Conservation (phyloP, 352 stramenopile genomes). For the Pythium dissimile region DNA sequence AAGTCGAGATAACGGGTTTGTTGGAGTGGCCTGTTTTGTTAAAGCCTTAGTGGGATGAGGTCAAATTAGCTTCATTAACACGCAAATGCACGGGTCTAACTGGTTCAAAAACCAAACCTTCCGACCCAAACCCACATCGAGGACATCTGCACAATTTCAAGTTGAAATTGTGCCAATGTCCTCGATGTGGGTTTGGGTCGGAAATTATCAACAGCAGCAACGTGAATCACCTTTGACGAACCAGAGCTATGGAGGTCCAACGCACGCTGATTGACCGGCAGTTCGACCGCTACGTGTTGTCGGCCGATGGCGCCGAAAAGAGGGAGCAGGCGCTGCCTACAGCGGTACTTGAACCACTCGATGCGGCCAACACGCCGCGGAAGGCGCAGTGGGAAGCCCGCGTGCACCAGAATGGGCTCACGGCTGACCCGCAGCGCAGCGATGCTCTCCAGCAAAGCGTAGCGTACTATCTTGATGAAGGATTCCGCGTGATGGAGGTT, state of each 20-base stretch:
- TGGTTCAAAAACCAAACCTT: too few species aligned
- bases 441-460: slow-evolving; percentile 28
- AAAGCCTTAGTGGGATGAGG: too few species aligned
- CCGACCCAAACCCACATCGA: slow-evolving; percentile 5
- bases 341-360: slow-evolving; percentile 39
- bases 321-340: slow-evolving; percentile 26
- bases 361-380: slow-evolving; percentile 39
- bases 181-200: slow-evolving; percentile 6
- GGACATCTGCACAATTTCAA: too few species aligned
- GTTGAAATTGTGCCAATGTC: too few species aligned
- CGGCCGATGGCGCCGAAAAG: slow-evolving; percentile 29
- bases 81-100: too few species aligned
- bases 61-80: too few species aligned
- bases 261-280: slow-evolving; percentile 66
- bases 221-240: slow-evolving; percentile 9
- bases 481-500: slow-evolving; percentile 68
- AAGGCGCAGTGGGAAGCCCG: slow-evolving; percentile 77
- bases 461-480: slow-evolving; percentile 63
- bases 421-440: slow-evolving; percentile 51
- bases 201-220: slow-evolving; percentile 17
- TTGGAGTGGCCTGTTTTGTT: too few species aligned
- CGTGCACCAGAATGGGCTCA: slow-evolving; percentile 62
- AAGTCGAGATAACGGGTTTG: too few species aligned
- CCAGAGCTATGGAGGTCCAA: slow-evolving; percentile 55
- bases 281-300: slow-evolving; percentile 77